Conservation (phyloP, 768 basidiomycete species). For the Lactifluus volemus region DNA sequence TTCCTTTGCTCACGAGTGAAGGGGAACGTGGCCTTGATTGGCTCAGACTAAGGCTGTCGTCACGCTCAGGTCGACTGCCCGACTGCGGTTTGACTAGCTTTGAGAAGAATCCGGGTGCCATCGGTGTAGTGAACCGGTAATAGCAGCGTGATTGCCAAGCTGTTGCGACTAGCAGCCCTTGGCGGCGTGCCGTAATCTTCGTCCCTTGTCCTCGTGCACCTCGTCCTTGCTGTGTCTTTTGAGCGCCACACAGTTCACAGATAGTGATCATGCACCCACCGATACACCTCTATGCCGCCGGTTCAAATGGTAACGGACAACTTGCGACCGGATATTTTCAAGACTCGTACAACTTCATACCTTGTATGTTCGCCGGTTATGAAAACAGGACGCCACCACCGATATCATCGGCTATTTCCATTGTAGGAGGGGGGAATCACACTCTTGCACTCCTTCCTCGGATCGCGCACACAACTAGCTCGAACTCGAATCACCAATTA, state of each 20-base stretch:
- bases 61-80: neutral
- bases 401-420: slow-evolving; percentile 32
- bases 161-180: too few species aligned
- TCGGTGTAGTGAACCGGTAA: neutral
- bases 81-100: slow-evolving; percentile 7
- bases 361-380: slow-evolving; percentile 28
- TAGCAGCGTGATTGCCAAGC: too few species aligned
- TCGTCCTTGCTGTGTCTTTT: neutral
- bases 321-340: slow-evolving; percentile 33
- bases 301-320: slow-evolving; percentile 44
- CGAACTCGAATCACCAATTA: neutral
- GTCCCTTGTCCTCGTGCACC: neutral
- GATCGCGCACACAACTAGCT: slow-evolving; percentile 6
- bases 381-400: slow-evolving; percentile 19
- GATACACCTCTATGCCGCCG: slow-evolving; percentile 31
- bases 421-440: slow-evolving; percentile 75
- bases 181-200: too few species aligned
- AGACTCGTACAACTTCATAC: slow-evolving; percentile 34
- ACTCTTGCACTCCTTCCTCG: slow-evolving; percentile 56
- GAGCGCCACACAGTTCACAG: neutral
- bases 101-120: slow-evolving; percentile 10
- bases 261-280: neutral
- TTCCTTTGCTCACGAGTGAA: neutral
- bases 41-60: neutral
- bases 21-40: neutral